A percentile compares a stretch with the other conserved stretches of the same genome.
Conservation (phyloP, 805 yeast species). For the Phaffomyces antillensis region DNA sequence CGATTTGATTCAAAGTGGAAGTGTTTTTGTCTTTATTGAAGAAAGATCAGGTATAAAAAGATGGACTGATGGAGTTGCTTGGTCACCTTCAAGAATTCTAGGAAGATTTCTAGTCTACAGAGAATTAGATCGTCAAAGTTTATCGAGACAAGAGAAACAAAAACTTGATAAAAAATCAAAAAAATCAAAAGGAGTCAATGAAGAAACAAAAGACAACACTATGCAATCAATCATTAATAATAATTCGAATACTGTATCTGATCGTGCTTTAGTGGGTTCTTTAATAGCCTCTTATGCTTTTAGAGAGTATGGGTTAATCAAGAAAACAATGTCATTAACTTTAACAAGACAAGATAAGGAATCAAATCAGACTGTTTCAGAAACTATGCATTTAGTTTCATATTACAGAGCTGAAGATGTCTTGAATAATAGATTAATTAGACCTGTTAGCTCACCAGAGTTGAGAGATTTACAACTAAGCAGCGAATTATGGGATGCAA, state of each 20-base stretch:
- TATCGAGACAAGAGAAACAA: conserved; percentile 26
- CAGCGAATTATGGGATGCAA: conserved; percentile 44
- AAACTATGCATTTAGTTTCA: conserved; percentile 66
- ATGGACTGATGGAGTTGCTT: conserved; percentile 95
- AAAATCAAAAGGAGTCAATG: conserved; percentile 6
- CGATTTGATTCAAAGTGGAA: conserved; percentile 62
- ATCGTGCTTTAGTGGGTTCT: conserved; percentile 46
- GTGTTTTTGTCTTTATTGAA: conserved; percentile 79
- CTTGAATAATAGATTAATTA: conserved; percentile 40
- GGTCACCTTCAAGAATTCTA: conserved; percentile 88
- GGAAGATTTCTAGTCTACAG: conserved; percentile 83
- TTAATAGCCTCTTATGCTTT: conserved; percentile 55
- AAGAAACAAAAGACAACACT: background rate
- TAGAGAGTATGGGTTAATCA: conserved; percentile 67
- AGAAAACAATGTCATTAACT: conserved; percentile 62
- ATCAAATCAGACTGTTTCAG: conserved; percentile 19
- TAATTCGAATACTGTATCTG: conserved; percentile 3
- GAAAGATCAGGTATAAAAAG: conserved; percentile 77
- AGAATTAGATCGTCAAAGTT: conserved; percentile 45
- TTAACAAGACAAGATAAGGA: conserved; percentile 13
- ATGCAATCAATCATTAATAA: no score
- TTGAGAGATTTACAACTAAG: conserved; percentile 45
- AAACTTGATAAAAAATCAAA: conserved; percentile 21
- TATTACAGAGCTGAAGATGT: conserved; percentile 79
- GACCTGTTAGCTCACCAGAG: conserved; percentile 49